Conservation (phyloP, 75 land plant genomes). For the Sequoiadendron giganteum region DNA sequence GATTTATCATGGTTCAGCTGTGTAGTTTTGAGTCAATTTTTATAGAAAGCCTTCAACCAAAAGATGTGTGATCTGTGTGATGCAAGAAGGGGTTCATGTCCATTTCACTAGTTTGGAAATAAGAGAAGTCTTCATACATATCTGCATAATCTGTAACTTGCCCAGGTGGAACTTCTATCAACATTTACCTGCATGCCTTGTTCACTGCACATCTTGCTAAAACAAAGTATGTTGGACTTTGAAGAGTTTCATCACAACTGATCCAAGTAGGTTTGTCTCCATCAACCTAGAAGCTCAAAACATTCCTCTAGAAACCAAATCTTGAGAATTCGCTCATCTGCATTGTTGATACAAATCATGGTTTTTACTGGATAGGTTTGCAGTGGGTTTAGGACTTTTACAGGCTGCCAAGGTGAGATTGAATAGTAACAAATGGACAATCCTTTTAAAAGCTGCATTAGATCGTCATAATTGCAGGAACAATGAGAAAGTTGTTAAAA, state of each 20-base stretch:
- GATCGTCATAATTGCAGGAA: background rate
- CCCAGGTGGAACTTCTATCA: background rate
- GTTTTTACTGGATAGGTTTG: background rate
- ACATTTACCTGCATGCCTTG: background rate
- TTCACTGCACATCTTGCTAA: background rate
- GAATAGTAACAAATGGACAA: too few species aligned
- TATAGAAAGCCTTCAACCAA: too few species aligned
- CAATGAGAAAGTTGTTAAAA: background rate
- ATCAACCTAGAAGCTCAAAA: background rate
- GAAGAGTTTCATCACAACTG: background rate
- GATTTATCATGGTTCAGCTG: too few species aligned
- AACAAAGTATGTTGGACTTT: background rate
- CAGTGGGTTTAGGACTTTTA: background rate
- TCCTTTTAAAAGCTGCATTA: background rate
- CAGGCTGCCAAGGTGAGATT: background rate
- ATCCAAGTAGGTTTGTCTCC: background rate
- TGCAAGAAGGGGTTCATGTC: too few species aligned
- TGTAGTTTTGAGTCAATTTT: too few species aligned
- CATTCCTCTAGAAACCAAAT: background rate
- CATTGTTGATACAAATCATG: background rate
- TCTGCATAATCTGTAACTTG: too few species aligned
- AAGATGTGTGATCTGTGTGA: too few species aligned
- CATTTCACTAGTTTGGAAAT: too few species aligned
- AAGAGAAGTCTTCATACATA: too few species aligned
- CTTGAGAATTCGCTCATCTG: background rate